Conservation (phyloP, 2,329 filamentous ascomycete genomes). For the Aspergillus sp. region DNA sequence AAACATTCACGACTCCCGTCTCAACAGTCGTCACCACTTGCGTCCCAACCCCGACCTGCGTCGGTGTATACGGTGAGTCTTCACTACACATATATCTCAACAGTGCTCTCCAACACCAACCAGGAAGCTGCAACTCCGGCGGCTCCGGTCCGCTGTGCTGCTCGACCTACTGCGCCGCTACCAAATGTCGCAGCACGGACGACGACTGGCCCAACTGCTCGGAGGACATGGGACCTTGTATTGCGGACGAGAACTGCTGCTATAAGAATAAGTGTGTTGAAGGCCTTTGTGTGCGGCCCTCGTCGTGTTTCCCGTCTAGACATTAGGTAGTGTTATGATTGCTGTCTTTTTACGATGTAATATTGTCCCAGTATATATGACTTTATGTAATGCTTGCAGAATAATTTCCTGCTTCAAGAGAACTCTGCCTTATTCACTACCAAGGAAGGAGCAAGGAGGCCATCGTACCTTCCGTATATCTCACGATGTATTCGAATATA, state of each 20-base stretch:
- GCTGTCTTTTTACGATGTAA: too few relatives aligned
- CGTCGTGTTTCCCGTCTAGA: not conserved
- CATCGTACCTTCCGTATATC: too few relatives aligned
- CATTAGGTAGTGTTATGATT: too few relatives aligned
- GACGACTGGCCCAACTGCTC: conserved; percentile 27
- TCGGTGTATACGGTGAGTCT: conserved; percentile 26
- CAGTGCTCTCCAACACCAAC: not conserved
- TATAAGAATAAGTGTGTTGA: conserved; percentile 28
- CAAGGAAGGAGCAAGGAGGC: too few relatives aligned
- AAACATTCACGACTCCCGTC: conserved; percentile 12
- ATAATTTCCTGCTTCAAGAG: too few relatives aligned
- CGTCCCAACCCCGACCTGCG: conserved; percentile 25
- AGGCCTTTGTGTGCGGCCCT: conserved; percentile 20
- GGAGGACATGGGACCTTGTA: conserved; percentile 27
- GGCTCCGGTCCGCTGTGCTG: conserved; percentile 23
- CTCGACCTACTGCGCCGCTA: conserved; percentile 32
- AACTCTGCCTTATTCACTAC: too few relatives aligned
- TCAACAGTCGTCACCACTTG: conserved; percentile 25
- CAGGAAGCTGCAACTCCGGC: conserved; percentile 22
- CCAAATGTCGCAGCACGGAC: conserved; percentile 29
- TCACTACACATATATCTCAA: too few relatives aligned
- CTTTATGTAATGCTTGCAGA: too few relatives aligned
- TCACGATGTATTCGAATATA: too few relatives aligned
- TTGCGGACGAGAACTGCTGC: conserved; percentile 29
- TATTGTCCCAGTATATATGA: too few relatives aligned